Conservation (phyloP, 768 basidiomycete species). For the Ephemerocybe angulata region DNA sequence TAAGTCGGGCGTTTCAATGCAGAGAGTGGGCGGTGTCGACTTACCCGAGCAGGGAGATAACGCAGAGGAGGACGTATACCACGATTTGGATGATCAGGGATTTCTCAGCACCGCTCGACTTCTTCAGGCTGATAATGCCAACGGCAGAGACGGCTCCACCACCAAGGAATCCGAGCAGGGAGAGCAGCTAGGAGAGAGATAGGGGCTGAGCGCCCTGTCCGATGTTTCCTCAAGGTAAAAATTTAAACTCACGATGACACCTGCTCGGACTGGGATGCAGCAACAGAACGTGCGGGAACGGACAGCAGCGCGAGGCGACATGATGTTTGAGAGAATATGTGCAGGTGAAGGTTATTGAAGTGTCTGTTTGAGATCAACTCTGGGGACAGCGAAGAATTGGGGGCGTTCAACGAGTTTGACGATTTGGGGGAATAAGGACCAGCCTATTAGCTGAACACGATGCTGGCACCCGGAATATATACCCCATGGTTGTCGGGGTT, state of each 20-base stretch:
- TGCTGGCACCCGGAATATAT: constrained; percentile 29
- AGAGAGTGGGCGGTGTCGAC: constrained; percentile 6
- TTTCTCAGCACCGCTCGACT: constrained; percentile 32
- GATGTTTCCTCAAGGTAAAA: not conserved
- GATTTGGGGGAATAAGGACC: constrained; percentile 38
- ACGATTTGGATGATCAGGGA: constrained; percentile 39
- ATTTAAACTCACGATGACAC: constrained; percentile 38
- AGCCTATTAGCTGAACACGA: constrained; percentile 35
- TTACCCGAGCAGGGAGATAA: constrained; percentile 46
- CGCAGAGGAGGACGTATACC: constrained; percentile 38
- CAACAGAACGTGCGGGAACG: constrained; percentile 45
- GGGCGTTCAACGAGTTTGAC: constrained; percentile 6
- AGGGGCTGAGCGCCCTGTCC: not conserved
- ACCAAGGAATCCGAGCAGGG: constrained; percentile 42
- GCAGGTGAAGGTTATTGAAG: constrained; percentile 13
- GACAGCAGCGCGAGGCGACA: constrained; percentile 31
- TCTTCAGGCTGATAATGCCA: constrained; percentile 34
- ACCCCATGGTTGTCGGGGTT: constrained; percentile 20
- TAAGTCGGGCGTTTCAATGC: not conserved
- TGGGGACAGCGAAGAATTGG: constrained; percentile 10
- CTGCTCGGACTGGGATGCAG: constrained; percentile 48
- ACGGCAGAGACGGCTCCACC: constrained; percentile 38
- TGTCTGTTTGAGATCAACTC: constrained; percentile 26
- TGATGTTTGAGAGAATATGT: constrained; percentile 4
- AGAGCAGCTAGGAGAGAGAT: constrained; percentile 29